phyloP scores from a whole-genome alignment of 2,329 filamentous ascomycete genomes.

The Parascedosporium putredinis region DNA sequence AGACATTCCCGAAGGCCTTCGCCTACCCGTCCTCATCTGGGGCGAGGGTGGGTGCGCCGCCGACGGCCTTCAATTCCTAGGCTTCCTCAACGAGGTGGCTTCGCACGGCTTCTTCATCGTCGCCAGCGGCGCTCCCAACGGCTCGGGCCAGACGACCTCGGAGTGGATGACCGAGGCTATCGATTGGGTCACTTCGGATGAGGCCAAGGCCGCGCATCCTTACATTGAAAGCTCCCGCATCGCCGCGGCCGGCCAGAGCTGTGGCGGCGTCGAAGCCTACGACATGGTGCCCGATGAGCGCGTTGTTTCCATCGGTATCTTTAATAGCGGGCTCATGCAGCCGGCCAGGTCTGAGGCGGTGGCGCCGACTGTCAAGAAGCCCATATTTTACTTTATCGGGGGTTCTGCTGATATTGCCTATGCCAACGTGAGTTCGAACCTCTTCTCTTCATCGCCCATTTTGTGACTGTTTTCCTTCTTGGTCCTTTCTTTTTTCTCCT shows the following conservation, averaged over 20 bases:
- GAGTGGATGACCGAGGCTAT: not conserved
- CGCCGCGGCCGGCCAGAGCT: not conserved
- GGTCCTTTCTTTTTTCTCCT: too few relatives aligned
- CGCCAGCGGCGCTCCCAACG: slow-evolving; percentile 2
- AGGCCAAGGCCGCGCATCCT: not conserved
- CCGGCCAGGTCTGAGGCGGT: not conserved
- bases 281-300: not conserved
- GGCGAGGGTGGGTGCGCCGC: not conserved
- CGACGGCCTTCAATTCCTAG: not conserved
- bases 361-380: not conserved
- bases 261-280: not conserved
- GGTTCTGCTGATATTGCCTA: not conserved
- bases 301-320: not conserved
- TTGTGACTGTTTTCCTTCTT: too few relatives aligned
- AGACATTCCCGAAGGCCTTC: not conserved
- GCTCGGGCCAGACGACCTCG: not conserved
- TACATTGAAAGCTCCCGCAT: not conserved
- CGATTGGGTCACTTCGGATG: not conserved
- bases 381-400: not conserved
- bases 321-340: not conserved
- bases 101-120: slow-evolving; percentile 2
- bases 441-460: not conserved
- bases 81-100: slow-evolving; percentile 3
- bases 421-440: not conserved
- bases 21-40: slow-evolving; percentile 4